Conservation (phyloP, 495 filamentous ascomycete genomes). For the Aspergillus coremiiformis region DNA sequence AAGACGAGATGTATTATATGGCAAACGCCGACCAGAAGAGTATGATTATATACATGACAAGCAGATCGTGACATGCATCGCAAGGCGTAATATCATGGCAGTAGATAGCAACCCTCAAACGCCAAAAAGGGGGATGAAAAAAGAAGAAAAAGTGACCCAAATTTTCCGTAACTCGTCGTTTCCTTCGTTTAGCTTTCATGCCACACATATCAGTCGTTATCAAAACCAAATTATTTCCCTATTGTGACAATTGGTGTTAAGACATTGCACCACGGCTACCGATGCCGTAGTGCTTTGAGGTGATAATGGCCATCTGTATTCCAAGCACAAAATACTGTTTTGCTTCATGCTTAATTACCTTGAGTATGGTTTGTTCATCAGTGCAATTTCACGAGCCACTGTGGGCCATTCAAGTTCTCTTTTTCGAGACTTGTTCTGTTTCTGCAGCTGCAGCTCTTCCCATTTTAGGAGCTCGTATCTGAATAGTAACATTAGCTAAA, state of each 20-base stretch:
- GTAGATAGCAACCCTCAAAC: conserved; percentile 12
- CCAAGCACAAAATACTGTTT: background rate
- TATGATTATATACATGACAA: conserved; percentile 1
- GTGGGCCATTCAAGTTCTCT: conserved; percentile 88
- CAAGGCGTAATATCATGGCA: conserved; percentile 2
- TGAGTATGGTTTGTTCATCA: conserved; percentile 90
- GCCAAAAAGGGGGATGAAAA: conserved; percentile 8
- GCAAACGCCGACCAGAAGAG: background rate
- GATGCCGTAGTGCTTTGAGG: background rate
- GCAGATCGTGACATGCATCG: conserved; percentile 3
- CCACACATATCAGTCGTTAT: conserved; percentile 4
- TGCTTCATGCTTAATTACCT: conserved; percentile 6
- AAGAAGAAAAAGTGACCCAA: conserved; percentile 1
- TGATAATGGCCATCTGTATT: background rate
- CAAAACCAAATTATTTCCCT: background rate
- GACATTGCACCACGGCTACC: background rate
- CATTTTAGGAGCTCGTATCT: conserved; percentile 78
- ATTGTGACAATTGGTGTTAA: background rate
- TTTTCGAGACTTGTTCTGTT: conserved; percentile 41
- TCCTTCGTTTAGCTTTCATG: conserved; percentile 5
- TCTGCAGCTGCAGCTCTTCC: conserved; percentile 61
- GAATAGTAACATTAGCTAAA: conserved; percentile 9
- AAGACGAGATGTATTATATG: background rate
- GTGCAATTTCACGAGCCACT: conserved; percentile 80
- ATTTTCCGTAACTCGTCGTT: conserved; percentile 3